phyloP scores from a whole-genome alignment of 2,329 filamentous ascomycete genomes.

The Diaporthe humulicola region DNA sequence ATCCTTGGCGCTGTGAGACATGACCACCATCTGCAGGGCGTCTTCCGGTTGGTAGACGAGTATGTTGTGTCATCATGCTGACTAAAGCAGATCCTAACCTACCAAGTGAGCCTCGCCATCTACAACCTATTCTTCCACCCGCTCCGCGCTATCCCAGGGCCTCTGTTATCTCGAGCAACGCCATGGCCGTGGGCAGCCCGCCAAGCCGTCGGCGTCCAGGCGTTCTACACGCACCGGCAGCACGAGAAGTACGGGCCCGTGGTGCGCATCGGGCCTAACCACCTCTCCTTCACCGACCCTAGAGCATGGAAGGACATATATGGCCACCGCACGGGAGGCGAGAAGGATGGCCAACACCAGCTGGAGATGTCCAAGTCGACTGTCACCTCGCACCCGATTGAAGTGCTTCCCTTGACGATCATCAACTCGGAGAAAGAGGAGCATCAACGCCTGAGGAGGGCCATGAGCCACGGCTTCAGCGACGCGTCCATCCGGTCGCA shows the following conservation, averaged over 20 bases:
- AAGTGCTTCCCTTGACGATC: not conserved
- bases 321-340: slow-evolving; percentile 39
- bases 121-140: slow-evolving; percentile 43
- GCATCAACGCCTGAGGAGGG: slow-evolving; percentile 29
- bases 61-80: not conserved
- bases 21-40: not conserved
- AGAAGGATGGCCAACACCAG: slow-evolving; percentile 24
- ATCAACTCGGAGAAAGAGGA: slow-evolving; percentile 28
- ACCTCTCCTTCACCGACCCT: slow-evolving; percentile 54
- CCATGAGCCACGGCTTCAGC: slow-evolving; percentile 35
- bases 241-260: slow-evolving; percentile 55
- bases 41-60: not conserved
- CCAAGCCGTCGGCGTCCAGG: slow-evolving; percentile 11
- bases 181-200: slow-evolving; percentile 28
- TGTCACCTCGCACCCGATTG: not conserved
- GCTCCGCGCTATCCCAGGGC: slow-evolving; percentile 42
- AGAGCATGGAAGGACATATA: slow-evolving; percentile 53
- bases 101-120: slow-evolving; percentile 12
- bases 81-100: slow-evolving; percentile 12
- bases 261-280: slow-evolving; percentile 57
- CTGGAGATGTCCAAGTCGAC: slow-evolving; percentile 25
- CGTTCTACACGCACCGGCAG: slow-evolving; percentile 40
- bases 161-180: slow-evolving; percentile 40
- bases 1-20: slow-evolving; percentile 21
- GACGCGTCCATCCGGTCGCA: slow-evolving; percentile 34